Conservation (phyloP, 148 eudicot genomes). For the Talinum fruticosum region DNA sequence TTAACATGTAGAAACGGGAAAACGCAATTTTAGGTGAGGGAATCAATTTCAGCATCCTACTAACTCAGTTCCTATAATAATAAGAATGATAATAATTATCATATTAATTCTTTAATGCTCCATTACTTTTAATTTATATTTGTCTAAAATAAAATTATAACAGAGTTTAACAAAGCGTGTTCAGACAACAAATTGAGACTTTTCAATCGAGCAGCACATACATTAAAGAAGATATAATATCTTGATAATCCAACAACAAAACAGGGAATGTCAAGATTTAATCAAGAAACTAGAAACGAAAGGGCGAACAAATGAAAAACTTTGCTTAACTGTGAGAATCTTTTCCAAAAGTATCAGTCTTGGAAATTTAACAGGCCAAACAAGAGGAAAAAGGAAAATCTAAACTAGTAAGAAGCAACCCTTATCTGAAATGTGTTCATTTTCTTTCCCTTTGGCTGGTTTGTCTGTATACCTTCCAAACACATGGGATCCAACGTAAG, state of each 20-base stretch:
- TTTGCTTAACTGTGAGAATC: not conserved
- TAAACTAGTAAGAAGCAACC: not conserved
- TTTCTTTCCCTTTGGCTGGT: slow-evolving; percentile 3
- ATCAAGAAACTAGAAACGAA: not conserved
- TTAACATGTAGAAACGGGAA: not conserved
- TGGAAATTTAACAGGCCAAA: not conserved
- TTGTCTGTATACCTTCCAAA: slow-evolving; percentile 3
- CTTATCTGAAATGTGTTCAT: not conserved
- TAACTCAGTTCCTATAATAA: not conserved
- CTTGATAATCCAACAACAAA: not conserved
- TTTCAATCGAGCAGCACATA: not conserved
- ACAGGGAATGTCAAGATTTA: not conserved
- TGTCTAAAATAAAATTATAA: not conserved
- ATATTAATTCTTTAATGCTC: not conserved
- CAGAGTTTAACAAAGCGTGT: not conserved
- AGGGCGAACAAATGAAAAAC: not conserved
- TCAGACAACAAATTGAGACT: not conserved
- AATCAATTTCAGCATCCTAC: not conserved
- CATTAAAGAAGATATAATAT: not conserved
- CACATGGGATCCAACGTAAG: slow-evolving; percentile 1
- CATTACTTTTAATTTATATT: not conserved
- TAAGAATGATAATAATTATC: not conserved
- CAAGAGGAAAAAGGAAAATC: not conserved
- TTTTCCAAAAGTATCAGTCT: slow-evolving; percentile 1
- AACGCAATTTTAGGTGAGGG: not conserved